Base-by-base conservation (phyloP, 2,329 filamentous ascomycete genomes). In the Fusarium sulawesiense region DNA sequence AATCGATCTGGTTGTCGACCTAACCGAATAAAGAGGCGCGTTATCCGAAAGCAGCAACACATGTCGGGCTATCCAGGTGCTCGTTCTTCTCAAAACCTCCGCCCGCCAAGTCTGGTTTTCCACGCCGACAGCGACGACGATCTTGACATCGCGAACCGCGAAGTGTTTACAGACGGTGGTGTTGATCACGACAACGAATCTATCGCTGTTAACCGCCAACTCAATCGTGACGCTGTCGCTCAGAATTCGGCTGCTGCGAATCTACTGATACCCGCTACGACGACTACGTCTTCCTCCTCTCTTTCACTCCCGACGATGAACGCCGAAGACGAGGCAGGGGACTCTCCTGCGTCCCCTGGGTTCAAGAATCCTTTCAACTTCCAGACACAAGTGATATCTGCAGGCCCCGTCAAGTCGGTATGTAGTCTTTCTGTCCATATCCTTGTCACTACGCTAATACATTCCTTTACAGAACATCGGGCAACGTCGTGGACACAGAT, bases 401-500 rank as follows among this genome's bases (percentile, higher is more conserved):
- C 91, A 68, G 86, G 86, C 20, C 92, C 92, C 4, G 87, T 94
- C 61, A 95, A 94, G 83, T 92, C 93, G 71, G 92, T 94, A 83
- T 45, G 87, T 83, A 25, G 27, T 44, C 29, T 29, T 16, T n/a
- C 56, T 27, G 25, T 13, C 25, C 30, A 5, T 18, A n/a, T 23
- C 21, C 30, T 23, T 11, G 37, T 14, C 45, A 63, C 29, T 20
- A 9, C 48, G 47, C 64, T 72, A 54, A 72, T 11, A 16, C 16
- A n/a, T 47, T 30, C 23, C 48, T 40, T 25, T 27, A 53, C 56
- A 97, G 91, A 95, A 93, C 74, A 89, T 98, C 69, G 94, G 94
- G 69, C 93, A 97, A 80, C 90, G 96, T 71, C 91, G 95, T 66
- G 96, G 96, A 68, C 96, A 99, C 83, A 94, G 96, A 79, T 99